Evolutionary conservation across 805 yeast species (phyloP), one percentile per base, ranked within the genome.

Genomic region (Saturnispora diversa): DNA sequence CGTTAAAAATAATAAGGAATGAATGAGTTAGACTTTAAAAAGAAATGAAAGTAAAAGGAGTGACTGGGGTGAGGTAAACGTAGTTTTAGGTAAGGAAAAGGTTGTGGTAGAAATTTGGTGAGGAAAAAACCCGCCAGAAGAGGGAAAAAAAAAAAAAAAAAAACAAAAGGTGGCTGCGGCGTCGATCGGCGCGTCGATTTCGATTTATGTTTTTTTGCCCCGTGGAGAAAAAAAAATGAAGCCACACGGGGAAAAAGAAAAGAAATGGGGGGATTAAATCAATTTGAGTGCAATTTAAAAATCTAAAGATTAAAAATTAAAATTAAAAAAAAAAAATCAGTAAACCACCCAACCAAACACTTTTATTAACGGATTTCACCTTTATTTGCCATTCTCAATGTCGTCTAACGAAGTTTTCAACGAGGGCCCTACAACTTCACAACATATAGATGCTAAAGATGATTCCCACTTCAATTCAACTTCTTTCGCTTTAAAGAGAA

Each of bases 401-500:
- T 54, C 51, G 53, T 51, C 60, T 2, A 40, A 53, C 19, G 64
- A 62, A 35, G 65, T 62, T 16, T 74, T 73, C 50, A 59, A 70
- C 38, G 79, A 77, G 39, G 80, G 80, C 25, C 78, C 80, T 35
- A 72, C 79, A 41, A 72, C 78, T 23, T 74, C 80, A 25, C 80
- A 75, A 54, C 79, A 74, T 43, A 74, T 83, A 16, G 83, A 80
- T 45, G 87, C 90, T 4, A 68, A 72, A 34, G 78, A 77, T 56
- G 84, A 78, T 44, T 76, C 72, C 37, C 82, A 81, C 51, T 84
- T 85, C 53, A 69, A 75, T 40, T 74, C 70, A 43, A 72, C 84
- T 5, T 72, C 90, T 3, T 85, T 81, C 58, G 77, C 77, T 51
- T 64, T 85, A 52, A 85, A 84, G 52, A 65, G 95, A 55, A 85